Conservation (phyloP, 176 grass and related monocot species). For the Cenchrus purpureus region DNA sequence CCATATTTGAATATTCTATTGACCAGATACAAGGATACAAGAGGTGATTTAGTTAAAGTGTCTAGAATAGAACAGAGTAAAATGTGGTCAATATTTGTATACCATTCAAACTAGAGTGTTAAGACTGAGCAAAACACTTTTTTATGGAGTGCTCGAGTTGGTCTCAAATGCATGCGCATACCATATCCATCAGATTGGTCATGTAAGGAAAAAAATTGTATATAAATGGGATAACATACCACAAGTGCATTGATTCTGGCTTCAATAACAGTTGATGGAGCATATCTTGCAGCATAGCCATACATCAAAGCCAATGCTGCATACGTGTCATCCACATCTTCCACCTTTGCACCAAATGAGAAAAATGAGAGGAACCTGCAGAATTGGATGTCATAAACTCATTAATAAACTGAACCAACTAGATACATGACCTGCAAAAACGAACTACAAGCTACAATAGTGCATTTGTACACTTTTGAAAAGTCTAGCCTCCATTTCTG, state of each 20-base stretch:
- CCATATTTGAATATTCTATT: background rate
- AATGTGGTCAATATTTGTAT: background rate
- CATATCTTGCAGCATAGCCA: slow-evolving; percentile 99
- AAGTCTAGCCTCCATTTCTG: background rate
- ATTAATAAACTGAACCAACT: slow-evolving; percentile 36
- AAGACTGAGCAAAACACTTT: background rate
- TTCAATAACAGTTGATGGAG: slow-evolving; percentile 98
- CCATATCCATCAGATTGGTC: slow-evolving; percentile 9
- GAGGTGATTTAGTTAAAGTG: slow-evolving; percentile 2
- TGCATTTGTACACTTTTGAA: slow-evolving; percentile 2
- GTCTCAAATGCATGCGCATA: slow-evolving; percentile 6
- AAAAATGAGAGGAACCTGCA: slow-evolving; percentile 88
- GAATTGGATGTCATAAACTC: slow-evolving; percentile 32
- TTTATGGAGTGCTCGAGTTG: background rate
- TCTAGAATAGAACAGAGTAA: slow-evolving; percentile 12
- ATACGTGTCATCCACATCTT: slow-evolving; percentile 95
- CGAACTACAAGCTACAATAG: slow-evolving; percentile 29
- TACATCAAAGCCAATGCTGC: slow-evolving; percentile 98
- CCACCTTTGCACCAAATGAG: slow-evolving; percentile 68
- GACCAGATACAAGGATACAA: background rate
- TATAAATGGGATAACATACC: slow-evolving; percentile 56
- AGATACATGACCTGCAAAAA: slow-evolving; percentile 29
- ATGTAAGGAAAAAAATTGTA: slow-evolving; percentile 22
- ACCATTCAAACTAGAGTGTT: background rate
- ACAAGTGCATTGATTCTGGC: slow-evolving; percentile 97